These are phyloP conservation scores for Suillus discolor DNA, from an alignment of 768 basidiomycete species.

Conservation along the genomic window DNA sequence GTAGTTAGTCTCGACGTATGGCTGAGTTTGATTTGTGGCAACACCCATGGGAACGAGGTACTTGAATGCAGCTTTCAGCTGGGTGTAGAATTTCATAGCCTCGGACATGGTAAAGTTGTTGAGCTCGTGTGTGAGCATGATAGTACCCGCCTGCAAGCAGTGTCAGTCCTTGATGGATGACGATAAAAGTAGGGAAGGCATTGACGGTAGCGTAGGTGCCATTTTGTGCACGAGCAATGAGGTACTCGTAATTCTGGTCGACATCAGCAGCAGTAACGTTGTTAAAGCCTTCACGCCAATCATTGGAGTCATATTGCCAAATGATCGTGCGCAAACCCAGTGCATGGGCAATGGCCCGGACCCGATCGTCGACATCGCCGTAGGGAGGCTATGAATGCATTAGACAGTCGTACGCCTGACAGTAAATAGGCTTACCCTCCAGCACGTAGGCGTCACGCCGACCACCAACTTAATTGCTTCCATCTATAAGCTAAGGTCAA, in stretches of 20 bases:
- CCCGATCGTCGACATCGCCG: conserved; percentile 75
- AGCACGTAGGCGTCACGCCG: conserved; percentile 61
- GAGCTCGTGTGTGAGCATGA: conserved; percentile 60
- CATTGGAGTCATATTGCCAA: conserved; percentile 72
- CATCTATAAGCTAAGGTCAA: conserved; percentile 34
- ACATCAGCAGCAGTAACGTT: conserved; percentile 46
- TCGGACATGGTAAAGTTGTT: conserved; percentile 64
- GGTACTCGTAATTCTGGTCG: conserved; percentile 53
- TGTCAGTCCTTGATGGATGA: neutral
- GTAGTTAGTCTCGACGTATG: conserved; percentile 52
- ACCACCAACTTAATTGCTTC: conserved; percentile 55
- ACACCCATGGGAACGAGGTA: conserved; percentile 57
- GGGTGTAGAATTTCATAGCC: conserved; percentile 53
- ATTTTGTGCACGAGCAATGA: conserved; percentile 48
- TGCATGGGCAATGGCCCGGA: conserved; percentile 67
- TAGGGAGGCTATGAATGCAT: conserved; percentile 50
- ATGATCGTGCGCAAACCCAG: conserved; percentile 73
- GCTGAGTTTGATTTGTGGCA: conserved; percentile 50
- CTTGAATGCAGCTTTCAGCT: conserved; percentile 46
- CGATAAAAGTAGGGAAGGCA: neutral
- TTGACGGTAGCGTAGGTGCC: conserved; percentile 44
- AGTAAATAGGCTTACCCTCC: conserved; percentile 45
- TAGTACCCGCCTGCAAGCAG: conserved; percentile 44
- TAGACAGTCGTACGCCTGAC: neutral
- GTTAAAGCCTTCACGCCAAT: conserved; percentile 66